Conservation (phyloP, 352 stramenopile genomes). For the Globisporangium takayamanum region DNA sequence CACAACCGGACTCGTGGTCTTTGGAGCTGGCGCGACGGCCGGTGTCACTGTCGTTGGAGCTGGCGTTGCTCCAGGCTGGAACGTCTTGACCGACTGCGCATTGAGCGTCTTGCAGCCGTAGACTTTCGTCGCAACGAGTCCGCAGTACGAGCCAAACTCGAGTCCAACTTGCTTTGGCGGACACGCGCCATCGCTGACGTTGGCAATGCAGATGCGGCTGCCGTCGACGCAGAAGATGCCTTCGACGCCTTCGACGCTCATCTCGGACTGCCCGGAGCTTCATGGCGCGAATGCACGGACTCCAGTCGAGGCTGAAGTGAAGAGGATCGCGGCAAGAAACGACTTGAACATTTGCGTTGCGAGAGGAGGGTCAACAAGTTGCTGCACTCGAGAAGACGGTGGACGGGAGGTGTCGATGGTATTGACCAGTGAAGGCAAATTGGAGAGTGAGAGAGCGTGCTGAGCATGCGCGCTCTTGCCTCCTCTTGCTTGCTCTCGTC, state of each 20-base stretch:
- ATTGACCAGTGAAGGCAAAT: not conserved
- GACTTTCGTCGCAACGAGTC: conserved; percentile 10
- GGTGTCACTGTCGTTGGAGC: not conserved
- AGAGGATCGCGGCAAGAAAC: conserved; percentile 4
- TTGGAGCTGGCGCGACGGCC: not conserved
- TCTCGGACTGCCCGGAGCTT: not conserved
- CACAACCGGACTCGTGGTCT: not conserved
- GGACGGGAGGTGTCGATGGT: not conserved
- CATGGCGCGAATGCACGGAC: conserved; percentile 8
- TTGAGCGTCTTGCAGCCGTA: conserved; percentile 16
- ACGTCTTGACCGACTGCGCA: conserved; percentile 8
- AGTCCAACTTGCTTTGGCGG: conserved; percentile 11
- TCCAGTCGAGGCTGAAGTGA: conserved; percentile 3
- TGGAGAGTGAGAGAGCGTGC: too few species aligned
- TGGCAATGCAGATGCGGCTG: conserved; percentile 11
- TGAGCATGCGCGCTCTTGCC: not conserved
- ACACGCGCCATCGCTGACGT: conserved; percentile 8
- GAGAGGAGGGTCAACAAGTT: not conserved
- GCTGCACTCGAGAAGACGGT: not conserved
- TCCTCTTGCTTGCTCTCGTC: too few species aligned
- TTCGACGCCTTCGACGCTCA: conserved; percentile 15
- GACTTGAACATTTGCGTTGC: conserved; percentile 7
- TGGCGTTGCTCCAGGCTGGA: conserved; percentile 3
- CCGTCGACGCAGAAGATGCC: conserved; percentile 17
- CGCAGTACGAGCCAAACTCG: conserved; percentile 16